Conservation (phyloP, 768 basidiomycete genomes). For the Pulveroboletus sp. region DNA sequence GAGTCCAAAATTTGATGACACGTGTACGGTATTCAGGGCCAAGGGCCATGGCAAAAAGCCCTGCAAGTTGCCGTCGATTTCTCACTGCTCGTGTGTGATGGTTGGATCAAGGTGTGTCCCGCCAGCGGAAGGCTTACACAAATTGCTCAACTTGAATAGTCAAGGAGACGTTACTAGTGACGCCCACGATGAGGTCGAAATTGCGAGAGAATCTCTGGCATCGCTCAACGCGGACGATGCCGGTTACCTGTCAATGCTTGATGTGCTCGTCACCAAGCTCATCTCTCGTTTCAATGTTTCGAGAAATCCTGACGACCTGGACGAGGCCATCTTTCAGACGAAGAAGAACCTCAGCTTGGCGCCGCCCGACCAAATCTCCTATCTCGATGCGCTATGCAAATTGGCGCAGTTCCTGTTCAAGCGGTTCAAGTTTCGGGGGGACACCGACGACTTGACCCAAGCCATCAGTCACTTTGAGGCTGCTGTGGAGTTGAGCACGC, state of each 20-base stretch:
- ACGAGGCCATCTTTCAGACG: constrained; percentile 19
- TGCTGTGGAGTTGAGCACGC: constrained; percentile 9
- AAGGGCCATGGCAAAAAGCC: too few species aligned
- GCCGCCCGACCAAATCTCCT: constrained; percentile 17
- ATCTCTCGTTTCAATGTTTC: constrained; percentile 22
- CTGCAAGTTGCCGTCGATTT: too few species aligned
- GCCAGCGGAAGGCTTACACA: too few species aligned
- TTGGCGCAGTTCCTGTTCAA: constrained; percentile 14
- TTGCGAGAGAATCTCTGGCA: constrained; percentile 9
- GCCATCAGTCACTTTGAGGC: constrained; percentile 14
- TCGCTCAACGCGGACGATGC: constrained; percentile 4
- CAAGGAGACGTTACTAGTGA: too few species aligned
- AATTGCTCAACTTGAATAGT: too few species aligned
- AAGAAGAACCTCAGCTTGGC: constrained; percentile 19
- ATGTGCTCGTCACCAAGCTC: constrained; percentile 10
- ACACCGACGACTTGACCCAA: constrained; percentile 19
- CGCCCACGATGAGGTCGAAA: constrained; percentile 9
- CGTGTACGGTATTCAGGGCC: too few species aligned
- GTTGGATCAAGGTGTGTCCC: too few species aligned
- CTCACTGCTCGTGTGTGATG: too few species aligned
- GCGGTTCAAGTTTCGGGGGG: constrained; percentile 22
- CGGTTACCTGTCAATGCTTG: constrained; percentile 8
- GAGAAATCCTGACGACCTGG: constrained; percentile 23
- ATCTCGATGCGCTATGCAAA: constrained; percentile 13
- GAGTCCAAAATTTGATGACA: too few species aligned